Conservation (phyloP, 371 early-diverging fungal species). For the Mucor lusitanicus region DNA sequence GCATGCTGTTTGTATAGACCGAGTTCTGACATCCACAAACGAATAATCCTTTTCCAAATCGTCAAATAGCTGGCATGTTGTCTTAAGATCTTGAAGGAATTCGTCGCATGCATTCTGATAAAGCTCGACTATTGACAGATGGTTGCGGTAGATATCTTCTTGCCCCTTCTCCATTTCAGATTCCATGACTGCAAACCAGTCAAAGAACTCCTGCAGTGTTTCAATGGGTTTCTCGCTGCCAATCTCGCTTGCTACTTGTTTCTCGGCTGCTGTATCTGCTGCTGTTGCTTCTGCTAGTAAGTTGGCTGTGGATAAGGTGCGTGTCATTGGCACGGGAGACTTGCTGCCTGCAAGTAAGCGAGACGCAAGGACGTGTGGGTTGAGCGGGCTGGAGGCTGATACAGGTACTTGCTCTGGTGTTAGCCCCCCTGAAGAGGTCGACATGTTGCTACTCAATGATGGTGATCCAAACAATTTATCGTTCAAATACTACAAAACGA, state of each 20-base stretch:
- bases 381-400: slow-evolving; percentile 21
- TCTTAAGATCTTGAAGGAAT: slow-evolving; percentile 60
- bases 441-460: slow-evolving; percentile 12
- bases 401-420: slow-evolving; percentile 29
- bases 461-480: slow-evolving; percentile 35
- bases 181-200: slow-evolving; percentile 87
- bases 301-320: slow-evolving; percentile 50
- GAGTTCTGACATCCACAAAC: slow-evolving; percentile 76
- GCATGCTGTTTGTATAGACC: slow-evolving; percentile 76
- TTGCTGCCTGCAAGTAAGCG: slow-evolving; percentile 13
- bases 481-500: slow-evolving; percentile 20
- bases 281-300: slow-evolving; percentile 38
- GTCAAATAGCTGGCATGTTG: slow-evolving; percentile 56
- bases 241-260: slow-evolving; percentile 33
- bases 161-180: slow-evolving; percentile 81
- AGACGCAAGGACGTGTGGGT: slow-evolving; percentile 31
- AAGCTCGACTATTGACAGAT: slow-evolving; percentile 48
- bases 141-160: slow-evolving; percentile 78
- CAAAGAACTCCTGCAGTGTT: slow-evolving; percentile 85
- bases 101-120: slow-evolving; percentile 58
- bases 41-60: slow-evolving; percentile 66
- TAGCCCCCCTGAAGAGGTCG: slow-evolving; percentile 35
- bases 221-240: slow-evolving; percentile 65
- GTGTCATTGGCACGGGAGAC: slow-evolving; percentile 16
- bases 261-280: slow-evolving; percentile 32